phyloP scores from a whole-genome alignment of 805 yeast genomes.

The Metschnikowia noctiluminum region DNA sequence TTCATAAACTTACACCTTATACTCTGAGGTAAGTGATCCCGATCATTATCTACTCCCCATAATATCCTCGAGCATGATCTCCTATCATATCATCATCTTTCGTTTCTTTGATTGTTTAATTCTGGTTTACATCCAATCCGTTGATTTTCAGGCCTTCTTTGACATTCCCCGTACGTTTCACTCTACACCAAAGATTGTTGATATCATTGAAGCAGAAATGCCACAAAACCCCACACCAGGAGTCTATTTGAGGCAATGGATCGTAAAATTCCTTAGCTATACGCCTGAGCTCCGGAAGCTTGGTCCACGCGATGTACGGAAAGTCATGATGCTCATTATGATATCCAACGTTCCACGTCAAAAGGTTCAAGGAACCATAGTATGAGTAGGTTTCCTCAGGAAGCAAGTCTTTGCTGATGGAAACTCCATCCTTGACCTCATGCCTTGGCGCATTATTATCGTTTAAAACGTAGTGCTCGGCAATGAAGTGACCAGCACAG shows the following conservation, averaged over 20 bases:
- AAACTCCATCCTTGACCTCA: conserved; percentile 20
- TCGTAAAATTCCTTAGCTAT: conserved; percentile 81
- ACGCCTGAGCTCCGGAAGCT: conserved; percentile 56
- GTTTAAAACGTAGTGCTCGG: conserved; percentile 82
- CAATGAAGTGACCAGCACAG: conserved; percentile 91
- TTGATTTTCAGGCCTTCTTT: conserved; percentile 30
- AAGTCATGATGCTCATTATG: conserved; percentile 96
- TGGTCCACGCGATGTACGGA: conserved; percentile 91
- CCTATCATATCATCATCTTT: no score
- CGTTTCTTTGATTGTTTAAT: not conserved
- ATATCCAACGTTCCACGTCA: conserved; percentile 92
- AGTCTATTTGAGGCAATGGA: conserved; percentile 69
- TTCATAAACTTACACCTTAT: no score
- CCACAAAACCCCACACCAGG: conserved; percentile 76
- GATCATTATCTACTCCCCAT: no score
- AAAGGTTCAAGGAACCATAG: conserved; percentile 71
- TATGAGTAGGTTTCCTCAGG: conserved; percentile 86
- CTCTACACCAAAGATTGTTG: conserved; percentile 76
- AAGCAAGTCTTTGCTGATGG: conserved; percentile 27
- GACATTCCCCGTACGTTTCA: conserved; percentile 54
- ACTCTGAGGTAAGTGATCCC: no score
- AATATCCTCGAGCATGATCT: no score
- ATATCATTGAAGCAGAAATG: conserved; percentile 67
- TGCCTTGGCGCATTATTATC: conserved; percentile 46
- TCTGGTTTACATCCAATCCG: conserved; percentile 17